A percentile compares a stretch with the other conserved stretches of the same genome.
These are phyloP conservation scores for Cymbidium sinense DNA, from an alignment of 106 monocot genomes.

Conservation along the genomic window DNA sequence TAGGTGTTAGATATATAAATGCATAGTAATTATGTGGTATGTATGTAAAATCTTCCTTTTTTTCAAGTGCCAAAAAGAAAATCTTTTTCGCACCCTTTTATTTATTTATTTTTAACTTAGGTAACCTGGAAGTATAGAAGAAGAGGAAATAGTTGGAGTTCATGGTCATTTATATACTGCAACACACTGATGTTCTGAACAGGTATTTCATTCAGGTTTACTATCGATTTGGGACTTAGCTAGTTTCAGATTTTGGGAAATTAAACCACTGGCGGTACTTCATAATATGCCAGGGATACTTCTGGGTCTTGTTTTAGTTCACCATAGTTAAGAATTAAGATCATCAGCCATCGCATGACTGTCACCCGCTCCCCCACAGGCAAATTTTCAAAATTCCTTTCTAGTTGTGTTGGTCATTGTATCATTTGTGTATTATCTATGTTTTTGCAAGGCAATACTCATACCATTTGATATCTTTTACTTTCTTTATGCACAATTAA, in stretches of 20 bases:
- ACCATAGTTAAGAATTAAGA: not conserved
- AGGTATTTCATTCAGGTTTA: not conserved
- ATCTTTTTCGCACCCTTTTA: not conserved
- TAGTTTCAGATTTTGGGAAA: not conserved
- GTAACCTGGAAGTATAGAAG: not conserved
- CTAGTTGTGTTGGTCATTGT: not conserved
- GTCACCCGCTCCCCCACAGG: not conserved
- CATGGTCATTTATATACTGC: not conserved
- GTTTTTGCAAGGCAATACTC: not conserved
- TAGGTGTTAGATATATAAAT: too few relatives aligned
- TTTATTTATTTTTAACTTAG: not conserved
- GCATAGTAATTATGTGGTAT: too few relatives aligned
- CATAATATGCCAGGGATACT: not conserved
- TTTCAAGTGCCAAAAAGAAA: too few relatives aligned
- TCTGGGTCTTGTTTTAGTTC: not conserved
- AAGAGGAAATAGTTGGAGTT: not conserved
- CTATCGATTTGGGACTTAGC: not conserved
- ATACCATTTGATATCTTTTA: too few relatives aligned
- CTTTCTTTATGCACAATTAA: too few relatives aligned
- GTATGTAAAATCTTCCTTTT: too few relatives aligned
- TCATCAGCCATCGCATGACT: not conserved
- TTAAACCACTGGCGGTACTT: not conserved
- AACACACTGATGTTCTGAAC: not conserved
- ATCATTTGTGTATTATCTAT: not conserved
- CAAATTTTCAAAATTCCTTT: not conserved